Evolutionary conservation across 495 filamentous ascomycete species (phyloP).

Genomic region (Penicillium soppii): DNA sequence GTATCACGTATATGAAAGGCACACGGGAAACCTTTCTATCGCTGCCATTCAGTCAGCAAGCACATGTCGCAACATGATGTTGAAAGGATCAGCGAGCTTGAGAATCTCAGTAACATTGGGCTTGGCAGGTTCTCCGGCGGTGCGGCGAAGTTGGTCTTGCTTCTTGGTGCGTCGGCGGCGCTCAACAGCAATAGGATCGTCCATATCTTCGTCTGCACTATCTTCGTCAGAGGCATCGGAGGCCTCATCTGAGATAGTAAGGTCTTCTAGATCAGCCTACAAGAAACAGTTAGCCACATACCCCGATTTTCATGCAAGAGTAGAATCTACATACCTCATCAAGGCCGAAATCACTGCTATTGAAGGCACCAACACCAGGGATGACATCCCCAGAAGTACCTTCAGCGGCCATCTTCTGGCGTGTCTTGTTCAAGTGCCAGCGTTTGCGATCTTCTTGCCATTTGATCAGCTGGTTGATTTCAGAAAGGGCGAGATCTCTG

Average conservation of each 20-base stretch:
- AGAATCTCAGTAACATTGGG: constrained; percentile 74
- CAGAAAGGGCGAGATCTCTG: constrained; percentile 65
- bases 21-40: background rate
- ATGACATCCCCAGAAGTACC: constrained; percentile 46
- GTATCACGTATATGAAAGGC: background rate
- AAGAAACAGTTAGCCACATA: constrained; percentile 11
- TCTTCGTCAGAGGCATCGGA: constrained; percentile 64
- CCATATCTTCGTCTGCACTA: constrained; percentile 72
- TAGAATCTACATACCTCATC: constrained; percentile 57
- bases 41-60: constrained; percentile 62
- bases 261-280: constrained; percentile 73
- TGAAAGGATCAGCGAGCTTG: constrained; percentile 75
- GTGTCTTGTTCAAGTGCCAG: constrained; percentile 96
- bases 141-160: constrained; percentile 75
- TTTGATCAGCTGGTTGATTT: constrained; percentile 80
- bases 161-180: constrained; percentile 68
- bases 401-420: constrained; percentile 97
- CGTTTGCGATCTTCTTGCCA: constrained; percentile 95
- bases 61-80: constrained; percentile 81
- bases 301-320: constrained; percentile 1
- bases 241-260: constrained; percentile 72
- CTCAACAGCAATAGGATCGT: constrained; percentile 81
- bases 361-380: constrained; percentile 60
- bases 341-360: constrained; percentile 81
- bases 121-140: constrained; percentile 87